Base-by-base conservation (phyloP, 2,329 filamentous ascomycete species). In the Orbilia javanica region DNA sequence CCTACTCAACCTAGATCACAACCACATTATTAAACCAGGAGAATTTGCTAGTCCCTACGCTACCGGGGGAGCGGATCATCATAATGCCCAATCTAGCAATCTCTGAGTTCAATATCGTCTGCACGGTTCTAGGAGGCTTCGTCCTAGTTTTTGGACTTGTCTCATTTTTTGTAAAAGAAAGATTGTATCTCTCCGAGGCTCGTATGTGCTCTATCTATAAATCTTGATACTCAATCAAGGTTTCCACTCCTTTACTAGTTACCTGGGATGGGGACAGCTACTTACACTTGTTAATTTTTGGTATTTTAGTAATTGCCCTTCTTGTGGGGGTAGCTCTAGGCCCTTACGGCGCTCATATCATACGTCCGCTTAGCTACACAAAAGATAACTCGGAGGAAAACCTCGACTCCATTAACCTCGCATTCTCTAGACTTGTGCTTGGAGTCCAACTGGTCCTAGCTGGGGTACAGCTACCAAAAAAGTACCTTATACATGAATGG, bases 401-500 rank as follows among this genome's bases (percentile, higher is more conserved):
- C 62, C 86, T 97, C 50, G 88, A 93, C 75, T 85, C 87, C 7
- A 90, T 94, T 79, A 97, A 93, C 0, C 86, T 97, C 79, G 92
- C 92, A 84, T 97, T 97, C 84, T 91, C 91, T 0, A 90, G 94
- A 0, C 88, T 97, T 0, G 94, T 97, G 0, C 89, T 97, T 0
- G 94, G 94, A 2, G 92, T 97, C 0, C 94, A 97, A 84, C 88
- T 97, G 10, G 93, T 97, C 7, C 87, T 97, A 5, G 94, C 94
- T 0, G 94, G 94, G 4, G 90, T 97, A 0, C 94, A 97, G 83
- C 87, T 97, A 5, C 94, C 94, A 0, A 93, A 90, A 82, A 91
- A 92, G 77, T 97, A 97, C 81, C 86, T 97, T 22, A 86, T 88
- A 83, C 89, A 86, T 80, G 90, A 97, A 89, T 94, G 92, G 92